Conservation (phyloP, 169 alveolate species). For the Plasmodium yoelii region DNA sequence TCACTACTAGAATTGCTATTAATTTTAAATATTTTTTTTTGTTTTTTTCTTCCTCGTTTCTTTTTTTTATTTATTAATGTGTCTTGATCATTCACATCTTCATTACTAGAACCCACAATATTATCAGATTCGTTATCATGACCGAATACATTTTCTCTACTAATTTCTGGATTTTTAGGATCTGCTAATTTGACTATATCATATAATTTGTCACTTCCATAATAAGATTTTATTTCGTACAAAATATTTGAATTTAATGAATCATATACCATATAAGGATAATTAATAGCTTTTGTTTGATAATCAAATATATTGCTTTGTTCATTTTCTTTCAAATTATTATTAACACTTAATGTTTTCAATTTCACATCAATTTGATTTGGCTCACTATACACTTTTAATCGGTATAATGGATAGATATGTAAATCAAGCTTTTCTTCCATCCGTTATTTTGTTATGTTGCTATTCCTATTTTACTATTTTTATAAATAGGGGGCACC, state of each 20-base stretch:
- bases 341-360: neutral
- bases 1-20: neutral
- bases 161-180: neutral
- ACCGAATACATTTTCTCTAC: neutral
- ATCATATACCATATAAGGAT: conserved; percentile 58
- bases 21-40: neutral
- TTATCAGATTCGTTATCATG: neutral
- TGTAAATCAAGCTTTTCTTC: conserved; percentile 56
- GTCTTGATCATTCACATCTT: neutral
- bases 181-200: neutral
- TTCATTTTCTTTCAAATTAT: neutral
- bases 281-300: conserved; percentile 16
- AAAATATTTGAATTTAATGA: conserved; percentile 42
- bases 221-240: conserved; percentile 31
- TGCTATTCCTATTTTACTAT: neutral
- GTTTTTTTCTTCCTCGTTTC: neutral
- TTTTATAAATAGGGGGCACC: neutral
- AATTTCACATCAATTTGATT: conserved; percentile 39
- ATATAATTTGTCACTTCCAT: conserved; percentile 26
- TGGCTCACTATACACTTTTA: conserved; percentile 39
- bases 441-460: neutral
- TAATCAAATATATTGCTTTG: neutral
- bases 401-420: conserved; percentile 42
- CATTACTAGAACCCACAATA: neutral
- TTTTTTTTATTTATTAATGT: neutral